These are phyloP conservation scores for Immersiella caudata DNA, from an alignment of 495 filamentous ascomycete genomes.

Conservation along the genomic window DNA sequence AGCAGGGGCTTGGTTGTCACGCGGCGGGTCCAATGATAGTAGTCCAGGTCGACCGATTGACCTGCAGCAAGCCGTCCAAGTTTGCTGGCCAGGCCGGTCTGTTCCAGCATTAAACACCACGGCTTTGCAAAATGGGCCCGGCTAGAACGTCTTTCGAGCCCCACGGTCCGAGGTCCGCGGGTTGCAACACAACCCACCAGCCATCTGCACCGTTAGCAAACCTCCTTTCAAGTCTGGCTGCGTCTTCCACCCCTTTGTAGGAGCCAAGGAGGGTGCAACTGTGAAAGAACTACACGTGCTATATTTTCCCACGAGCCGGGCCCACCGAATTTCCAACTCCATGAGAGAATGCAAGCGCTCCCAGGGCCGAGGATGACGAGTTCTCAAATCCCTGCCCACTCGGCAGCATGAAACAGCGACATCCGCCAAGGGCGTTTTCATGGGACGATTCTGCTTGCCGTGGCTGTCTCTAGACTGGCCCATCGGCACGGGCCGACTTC, in stretches of 20 bases:
- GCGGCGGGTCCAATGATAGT: neutral
- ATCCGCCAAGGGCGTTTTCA: neutral
- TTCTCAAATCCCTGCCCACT: neutral
- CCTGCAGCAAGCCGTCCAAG: constrained; percentile 14
- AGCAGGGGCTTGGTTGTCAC: neutral
- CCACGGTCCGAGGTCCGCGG: neutral
- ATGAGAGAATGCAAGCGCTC: too few relatives aligned
- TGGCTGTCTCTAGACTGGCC: constrained; percentile 4
- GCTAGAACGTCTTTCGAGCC: constrained; percentile 26
- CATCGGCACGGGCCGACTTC: neutral
- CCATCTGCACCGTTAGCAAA: neutral
- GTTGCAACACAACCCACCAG: neutral
- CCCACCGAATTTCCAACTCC: too few relatives aligned
- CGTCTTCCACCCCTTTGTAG: neutral
- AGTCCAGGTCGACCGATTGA: constrained; percentile 2
- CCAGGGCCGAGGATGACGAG: too few relatives aligned
- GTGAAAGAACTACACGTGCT: neutral
- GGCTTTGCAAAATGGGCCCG: constrained; percentile 29
- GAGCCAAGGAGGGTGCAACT: neutral
- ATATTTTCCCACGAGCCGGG: neutral
- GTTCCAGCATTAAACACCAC: constrained; percentile 12
- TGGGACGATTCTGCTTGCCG: constrained; percentile 1
- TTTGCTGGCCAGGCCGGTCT: neutral
- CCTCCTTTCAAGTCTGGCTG: neutral
- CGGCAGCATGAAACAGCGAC: neutral